Conservation (phyloP, 2,329 filamentous ascomycete species). For the Nannizziopsis arthrosporioides region DNA sequence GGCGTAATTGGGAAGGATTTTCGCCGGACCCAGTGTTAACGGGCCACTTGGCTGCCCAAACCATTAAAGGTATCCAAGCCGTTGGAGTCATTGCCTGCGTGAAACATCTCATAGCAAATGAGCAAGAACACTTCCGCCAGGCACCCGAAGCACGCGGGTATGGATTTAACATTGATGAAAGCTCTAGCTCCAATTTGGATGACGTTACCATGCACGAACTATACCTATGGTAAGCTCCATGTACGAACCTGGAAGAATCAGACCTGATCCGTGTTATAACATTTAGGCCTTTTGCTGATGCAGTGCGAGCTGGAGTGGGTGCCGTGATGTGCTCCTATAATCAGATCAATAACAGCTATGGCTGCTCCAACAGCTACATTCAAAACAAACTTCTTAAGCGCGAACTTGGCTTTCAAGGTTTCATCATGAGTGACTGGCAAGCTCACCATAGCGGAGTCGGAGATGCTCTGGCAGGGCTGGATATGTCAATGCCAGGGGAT, state of each 20-base stretch:
- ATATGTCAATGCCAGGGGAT: slow-evolving; percentile 81
- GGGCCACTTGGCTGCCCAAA: slow-evolving; percentile 59
- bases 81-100: slow-evolving; percentile 72
- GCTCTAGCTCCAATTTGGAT: slow-evolving; percentile 49
- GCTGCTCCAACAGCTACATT: slow-evolving; percentile 51
- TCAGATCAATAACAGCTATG: slow-evolving; percentile 57
- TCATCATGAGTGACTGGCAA: slow-evolving; percentile 60
- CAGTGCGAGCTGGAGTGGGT: slow-evolving; percentile 53
- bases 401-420: slow-evolving; percentile 66
- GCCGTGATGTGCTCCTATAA: slow-evolving; percentile 64
- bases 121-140: slow-evolving; percentile 63
- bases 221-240: slow-evolving; percentile 43
- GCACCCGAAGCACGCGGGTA: slow-evolving; percentile 45
- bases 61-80: slow-evolving; percentile 68
- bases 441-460: slow-evolving; percentile 62
- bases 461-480: slow-evolving; percentile 56
- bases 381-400: slow-evolving; percentile 54
- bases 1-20: slow-evolving; percentile 56
- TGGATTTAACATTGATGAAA: slow-evolving; percentile 53
- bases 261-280: slow-evolving; percentile 4
- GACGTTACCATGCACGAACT: slow-evolving; percentile 53
- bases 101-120: slow-evolving; percentile 64
- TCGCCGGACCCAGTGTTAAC: slow-evolving; percentile 65
- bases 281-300: slow-evolving; percentile 53
- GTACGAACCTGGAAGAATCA: neutral